These are phyloP conservation scores for Limnomonas spitsbergensis DNA, from an alignment of 139 green algal genomes.

Conservation along the genomic window DNA sequence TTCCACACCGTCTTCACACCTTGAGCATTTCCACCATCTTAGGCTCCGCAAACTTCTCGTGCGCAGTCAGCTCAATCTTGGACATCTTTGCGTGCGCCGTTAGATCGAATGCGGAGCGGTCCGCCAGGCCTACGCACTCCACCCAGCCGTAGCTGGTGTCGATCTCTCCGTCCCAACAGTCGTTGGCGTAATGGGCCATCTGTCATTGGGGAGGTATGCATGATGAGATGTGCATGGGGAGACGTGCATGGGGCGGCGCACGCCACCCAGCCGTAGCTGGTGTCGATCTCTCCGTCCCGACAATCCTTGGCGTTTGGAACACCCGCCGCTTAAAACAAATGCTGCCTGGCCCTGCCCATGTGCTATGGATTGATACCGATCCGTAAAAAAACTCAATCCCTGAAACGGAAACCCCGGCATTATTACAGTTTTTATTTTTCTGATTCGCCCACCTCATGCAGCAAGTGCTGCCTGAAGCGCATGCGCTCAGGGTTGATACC, in stretches of 20 bases:
- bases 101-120: constrained; percentile 93
- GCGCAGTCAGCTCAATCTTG: constrained; percentile 79
- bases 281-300: constrained; percentile 97
- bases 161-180: constrained; percentile 98
- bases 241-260: constrained; percentile 72
- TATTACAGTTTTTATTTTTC: no score
- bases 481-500: constrained; percentile 82
- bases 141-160: constrained; percentile 96
- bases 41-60: constrained; percentile 83
- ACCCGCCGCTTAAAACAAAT: not conserved
- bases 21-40: constrained; percentile 61
- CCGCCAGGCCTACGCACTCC: constrained; percentile 95
- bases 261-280: constrained; percentile 96
- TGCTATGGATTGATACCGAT: no score
- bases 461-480: constrained; percentile 95
- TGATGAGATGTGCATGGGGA: not conserved
- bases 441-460: constrained; percentile 81
- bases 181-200: constrained; percentile 59
- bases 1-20: no score
- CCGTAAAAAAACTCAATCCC: no score
- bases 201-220: constrained; percentile 3
- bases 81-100: constrained; percentile 61
- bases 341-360: no score
- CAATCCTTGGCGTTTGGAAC: constrained; percentile 73
- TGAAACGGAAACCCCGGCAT: no score